Evolutionary conservation across 23 red algal species (phyloP).

Genomic region (Gracilaria vermiculophylla): DNA sequence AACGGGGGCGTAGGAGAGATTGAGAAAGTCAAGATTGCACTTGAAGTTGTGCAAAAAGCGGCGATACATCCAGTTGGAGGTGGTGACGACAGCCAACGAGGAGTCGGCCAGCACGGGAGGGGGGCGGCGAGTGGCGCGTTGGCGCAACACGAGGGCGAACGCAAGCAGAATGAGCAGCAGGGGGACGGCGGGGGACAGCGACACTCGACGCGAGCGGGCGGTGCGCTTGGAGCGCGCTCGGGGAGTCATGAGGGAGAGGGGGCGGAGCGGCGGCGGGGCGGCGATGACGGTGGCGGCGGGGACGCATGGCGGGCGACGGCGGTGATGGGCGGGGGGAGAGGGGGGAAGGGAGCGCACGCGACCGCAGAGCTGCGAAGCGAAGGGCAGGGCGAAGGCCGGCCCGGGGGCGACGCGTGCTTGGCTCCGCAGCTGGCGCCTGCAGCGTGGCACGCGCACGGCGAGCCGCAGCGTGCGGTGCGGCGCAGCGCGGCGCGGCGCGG

Average conservation of each 20-base stretch:
- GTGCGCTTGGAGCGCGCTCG: not conserved
- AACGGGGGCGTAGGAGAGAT: not conserved
- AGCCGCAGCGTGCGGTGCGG: not conserved
- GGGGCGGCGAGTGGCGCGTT: not conserved
- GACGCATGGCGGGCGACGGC: no score
- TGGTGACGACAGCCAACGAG: conserved; percentile 24
- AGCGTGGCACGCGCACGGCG: not conserved
- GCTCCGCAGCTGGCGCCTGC: no score
- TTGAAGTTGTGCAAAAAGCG: conserved; percentile 34
- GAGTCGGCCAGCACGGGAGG: not conserved
- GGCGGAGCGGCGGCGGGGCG: not conserved
- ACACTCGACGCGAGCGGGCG: not conserved
- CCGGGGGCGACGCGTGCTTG: no score
- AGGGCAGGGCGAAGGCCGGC: no score
- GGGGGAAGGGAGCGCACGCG: no score
- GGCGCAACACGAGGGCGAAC: not conserved
- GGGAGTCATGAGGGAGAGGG: not conserved
- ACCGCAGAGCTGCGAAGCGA: no score
- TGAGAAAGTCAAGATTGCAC: conserved; percentile 34
- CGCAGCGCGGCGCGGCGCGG: no score
- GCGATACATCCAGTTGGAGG: conserved; percentile 49
- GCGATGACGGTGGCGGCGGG: no score
- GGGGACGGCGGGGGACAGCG: not conserved
- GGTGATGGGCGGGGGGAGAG: no score
- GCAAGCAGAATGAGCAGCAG: not conserved